These are phyloP conservation scores for Diaporthe longicolla DNA, from an alignment of 2,329 filamentous ascomycete species.

Conservation along the genomic window DNA sequence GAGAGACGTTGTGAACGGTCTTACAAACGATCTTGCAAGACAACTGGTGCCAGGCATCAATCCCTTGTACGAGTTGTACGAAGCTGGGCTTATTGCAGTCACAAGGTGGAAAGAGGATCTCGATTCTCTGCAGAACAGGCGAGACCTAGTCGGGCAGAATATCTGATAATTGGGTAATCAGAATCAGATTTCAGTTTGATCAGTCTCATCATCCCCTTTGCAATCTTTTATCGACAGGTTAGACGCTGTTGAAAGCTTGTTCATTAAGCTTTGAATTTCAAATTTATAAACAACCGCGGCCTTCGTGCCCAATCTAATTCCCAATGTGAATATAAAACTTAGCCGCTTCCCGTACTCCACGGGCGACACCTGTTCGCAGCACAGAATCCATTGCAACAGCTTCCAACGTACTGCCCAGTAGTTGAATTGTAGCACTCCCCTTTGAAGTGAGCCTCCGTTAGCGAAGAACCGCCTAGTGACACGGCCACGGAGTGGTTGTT, in stretches of 20 bases:
- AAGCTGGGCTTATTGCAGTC: not conserved
- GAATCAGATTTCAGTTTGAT: not conserved
- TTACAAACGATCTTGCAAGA: not conserved
- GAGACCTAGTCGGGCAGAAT: not conserved
- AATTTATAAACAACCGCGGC: not conserved
- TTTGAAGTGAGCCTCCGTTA: not conserved
- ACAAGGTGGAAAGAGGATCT: not conserved
- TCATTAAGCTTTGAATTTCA: not conserved
- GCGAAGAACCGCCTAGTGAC: not conserved
- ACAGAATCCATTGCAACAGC: conserved; percentile 41
- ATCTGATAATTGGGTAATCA: not conserved
- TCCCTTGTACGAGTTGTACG: not conserved
- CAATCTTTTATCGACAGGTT: not conserved
- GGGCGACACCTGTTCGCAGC: conserved; percentile 38
- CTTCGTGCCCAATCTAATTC: not conserved
- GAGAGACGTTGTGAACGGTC: not conserved
- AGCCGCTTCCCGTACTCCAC: not conserved
- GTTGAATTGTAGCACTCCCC: conserved; percentile 21
- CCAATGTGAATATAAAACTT: not conserved
- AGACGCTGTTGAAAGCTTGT: not conserved
- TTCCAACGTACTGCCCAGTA: conserved; percentile 3
- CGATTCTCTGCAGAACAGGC: not conserved
- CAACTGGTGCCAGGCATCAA: not conserved
- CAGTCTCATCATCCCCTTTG: not conserved
- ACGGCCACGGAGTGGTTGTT: not conserved